Conservation (phyloP, 2,329 filamentous ascomycete species). For the Davidsoniella neocaledoniae region DNA sequence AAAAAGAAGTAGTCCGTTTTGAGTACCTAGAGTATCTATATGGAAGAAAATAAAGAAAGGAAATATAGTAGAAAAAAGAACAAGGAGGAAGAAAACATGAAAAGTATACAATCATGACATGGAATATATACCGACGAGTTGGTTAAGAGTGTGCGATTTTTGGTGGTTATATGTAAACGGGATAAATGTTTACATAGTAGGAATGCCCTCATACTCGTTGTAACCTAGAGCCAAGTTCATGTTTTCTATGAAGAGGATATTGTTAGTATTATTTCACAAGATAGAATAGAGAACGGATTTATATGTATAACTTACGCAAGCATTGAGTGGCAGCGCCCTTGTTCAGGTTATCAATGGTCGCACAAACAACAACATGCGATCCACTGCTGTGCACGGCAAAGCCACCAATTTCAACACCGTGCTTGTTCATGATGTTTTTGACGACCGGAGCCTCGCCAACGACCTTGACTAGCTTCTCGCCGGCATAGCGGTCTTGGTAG, state of each 20-base stretch:
- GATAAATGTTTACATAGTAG: conserved; percentile 25
- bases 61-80: not conserved
- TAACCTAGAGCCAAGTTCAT: conserved; percentile 89
- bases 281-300: not conserved
- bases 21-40: not conserved
- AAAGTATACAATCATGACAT: not conserved
- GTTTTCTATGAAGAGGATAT: conserved; percentile 42
- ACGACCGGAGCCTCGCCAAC: conserved; percentile 75
- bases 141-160: not conserved
- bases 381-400: conserved; percentile 86
- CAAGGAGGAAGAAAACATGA: not conserved
- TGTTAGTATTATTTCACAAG: not conserved
- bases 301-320: conserved; percentile 47
- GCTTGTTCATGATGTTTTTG: conserved; percentile 67
- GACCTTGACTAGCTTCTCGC: conserved; percentile 88
- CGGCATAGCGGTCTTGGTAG: conserved; percentile 91
- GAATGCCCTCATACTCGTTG: conserved; percentile 77
- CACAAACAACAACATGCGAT: conserved; percentile 85
- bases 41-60: not conserved
- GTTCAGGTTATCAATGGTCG: conserved; percentile 82
- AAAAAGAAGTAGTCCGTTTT: not conserved
- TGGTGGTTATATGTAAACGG: not conserved
- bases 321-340: conserved; percentile 92
- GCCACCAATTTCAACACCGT: conserved; percentile 84
- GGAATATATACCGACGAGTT: not conserved